These are phyloP conservation scores for Globisporangium lucens DNA, from an alignment of 352 stramenopile species.

Conservation along the genomic window DNA sequence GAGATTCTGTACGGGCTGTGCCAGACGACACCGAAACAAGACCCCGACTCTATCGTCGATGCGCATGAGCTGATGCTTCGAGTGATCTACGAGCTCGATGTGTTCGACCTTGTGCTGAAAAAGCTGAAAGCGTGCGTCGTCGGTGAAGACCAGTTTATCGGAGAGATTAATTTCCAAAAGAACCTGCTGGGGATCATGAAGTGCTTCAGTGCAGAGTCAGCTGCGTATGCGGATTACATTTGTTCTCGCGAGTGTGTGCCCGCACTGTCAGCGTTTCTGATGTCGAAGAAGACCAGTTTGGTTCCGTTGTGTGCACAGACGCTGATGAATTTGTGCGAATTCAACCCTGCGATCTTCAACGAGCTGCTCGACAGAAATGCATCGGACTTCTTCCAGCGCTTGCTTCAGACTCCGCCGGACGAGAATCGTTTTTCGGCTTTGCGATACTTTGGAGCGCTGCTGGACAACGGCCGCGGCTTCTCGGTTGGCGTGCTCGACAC, in stretches of 20 bases:
- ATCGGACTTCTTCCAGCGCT: conserved; percentile 72
- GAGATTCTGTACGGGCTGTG: conserved; percentile 72
- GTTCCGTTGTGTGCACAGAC: conserved; percentile 65
- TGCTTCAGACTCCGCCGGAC: conserved; percentile 73
- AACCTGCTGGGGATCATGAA: conserved; percentile 74
- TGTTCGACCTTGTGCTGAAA: conserved; percentile 59
- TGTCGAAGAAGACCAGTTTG: conserved; percentile 64
- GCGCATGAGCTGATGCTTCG: conserved; percentile 48
- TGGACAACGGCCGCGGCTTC: conserved; percentile 54
- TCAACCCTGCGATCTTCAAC: conserved; percentile 64
- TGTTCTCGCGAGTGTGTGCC: conserved; percentile 48
- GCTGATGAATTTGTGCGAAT: conserved; percentile 77
- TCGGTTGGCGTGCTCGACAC: conserved; percentile 63
- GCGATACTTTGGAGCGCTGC: conserved; percentile 61
- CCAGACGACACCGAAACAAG: conserved; percentile 39
- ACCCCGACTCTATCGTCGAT: conserved; percentile 15
- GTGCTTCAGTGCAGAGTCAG: conserved; percentile 62
- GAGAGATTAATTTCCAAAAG: conserved; percentile 78
- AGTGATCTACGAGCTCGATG: conserved; percentile 55
- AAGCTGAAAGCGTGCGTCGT: conserved; percentile 72
- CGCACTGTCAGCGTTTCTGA: conserved; percentile 58
- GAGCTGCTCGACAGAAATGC: conserved; percentile 59
- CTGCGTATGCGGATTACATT: conserved; percentile 58
- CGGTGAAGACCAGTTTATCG: conserved; percentile 61
- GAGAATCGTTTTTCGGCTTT: conserved; percentile 71